Base-by-base conservation (phyloP, 495 filamentous ascomycete species). In the Physcia stellaris region DNA sequence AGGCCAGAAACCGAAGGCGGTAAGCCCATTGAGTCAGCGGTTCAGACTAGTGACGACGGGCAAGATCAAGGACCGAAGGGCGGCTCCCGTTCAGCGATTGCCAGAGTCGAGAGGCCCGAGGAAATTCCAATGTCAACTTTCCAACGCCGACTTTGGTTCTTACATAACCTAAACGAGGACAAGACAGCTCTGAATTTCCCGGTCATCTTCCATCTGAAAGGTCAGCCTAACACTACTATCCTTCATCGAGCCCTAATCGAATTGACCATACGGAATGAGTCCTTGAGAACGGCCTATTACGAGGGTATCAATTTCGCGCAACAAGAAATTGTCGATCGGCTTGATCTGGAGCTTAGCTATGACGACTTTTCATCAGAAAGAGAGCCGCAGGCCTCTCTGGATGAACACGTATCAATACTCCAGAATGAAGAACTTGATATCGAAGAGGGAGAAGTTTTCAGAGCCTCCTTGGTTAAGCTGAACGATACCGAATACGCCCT, bases 171-270 rank as follows among this genome's bases (percentile, higher is more conserved):
- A n/a, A n/a, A n/a, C n/a, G n/a, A n/a, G n/a, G n/a, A n/a, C n/a
- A n/a, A n/a, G n/a, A n/a, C n/a, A n/a, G n/a, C 49, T 12, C 49
- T 58, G 37, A 67, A 69, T 45, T 30, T 62, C 6, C 47, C 55
- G 7, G 34, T 46, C 3, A 27, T 40, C 3, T 45, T 43, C 31
- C 32, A 47, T 5, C 13, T 66, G 4, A 35, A 33, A 6, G 64
- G 64, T 13, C 23, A 18, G 0, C 29, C 59, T 5, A 19, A 51
- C 6, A 20, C 47, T 12, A 19, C 26, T 4, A 33, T 38, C 3
- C 34, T 63, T 7, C 35, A 49, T 16, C 35, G 36, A 16, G 58
- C 60, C 1, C 19, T 63, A 1, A 30, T 31, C 1, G 40, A 41
- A 9, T 47, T 57, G 4, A 39, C 35, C 1, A 39, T 17, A 10